A percentile compares a stretch with the other conserved stretches of the same genome.
Evolutionary conservation across 805 yeast species (phyloP).

Genomic region (Scheffersomyces stipitis): DNA sequence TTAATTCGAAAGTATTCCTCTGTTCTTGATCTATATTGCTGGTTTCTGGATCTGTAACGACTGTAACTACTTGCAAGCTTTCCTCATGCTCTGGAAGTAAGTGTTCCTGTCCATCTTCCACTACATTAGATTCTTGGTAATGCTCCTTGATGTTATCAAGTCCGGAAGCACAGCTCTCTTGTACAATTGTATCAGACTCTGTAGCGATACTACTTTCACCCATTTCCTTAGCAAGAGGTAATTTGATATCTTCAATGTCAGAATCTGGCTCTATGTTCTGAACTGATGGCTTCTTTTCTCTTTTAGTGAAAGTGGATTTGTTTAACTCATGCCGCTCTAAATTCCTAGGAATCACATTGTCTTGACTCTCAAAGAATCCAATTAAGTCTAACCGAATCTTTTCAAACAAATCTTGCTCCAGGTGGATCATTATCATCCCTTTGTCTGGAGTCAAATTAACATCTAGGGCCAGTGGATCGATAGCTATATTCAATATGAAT

Average conservation of each 20-base stretch:
- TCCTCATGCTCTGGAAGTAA: too few species aligned
- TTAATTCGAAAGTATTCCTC: constrained; percentile 4
- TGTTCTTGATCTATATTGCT: too few species aligned
- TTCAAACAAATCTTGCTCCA: constrained; percentile 62
- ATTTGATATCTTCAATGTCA: neutral
- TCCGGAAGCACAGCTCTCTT: too few species aligned
- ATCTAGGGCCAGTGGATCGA: constrained; percentile 61
- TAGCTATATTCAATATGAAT: constrained; percentile 56
- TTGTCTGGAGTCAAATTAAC: constrained; percentile 93
- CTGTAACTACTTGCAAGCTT: too few species aligned
- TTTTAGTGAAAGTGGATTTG: neutral
- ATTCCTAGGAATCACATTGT: constrained; percentile 36
- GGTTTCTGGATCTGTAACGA: too few species aligned
- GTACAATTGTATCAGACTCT: too few species aligned
- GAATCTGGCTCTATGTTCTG: neutral
- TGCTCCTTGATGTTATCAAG: too few species aligned
- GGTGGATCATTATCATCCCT: constrained; percentile 63
- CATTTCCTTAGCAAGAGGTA: neutral
- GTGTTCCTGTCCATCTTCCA: too few species aligned
- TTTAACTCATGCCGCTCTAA: constrained; percentile 17
- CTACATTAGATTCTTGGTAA: too few species aligned
- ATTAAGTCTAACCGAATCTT: constrained; percentile 51
- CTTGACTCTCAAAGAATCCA: constrained; percentile 43
- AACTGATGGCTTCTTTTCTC: neutral
- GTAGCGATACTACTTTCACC: neutral